Evolutionary conservation across 371 early-diverging fungal species (phyloP).

Genomic region (Lichtheimia ornata): DNA sequence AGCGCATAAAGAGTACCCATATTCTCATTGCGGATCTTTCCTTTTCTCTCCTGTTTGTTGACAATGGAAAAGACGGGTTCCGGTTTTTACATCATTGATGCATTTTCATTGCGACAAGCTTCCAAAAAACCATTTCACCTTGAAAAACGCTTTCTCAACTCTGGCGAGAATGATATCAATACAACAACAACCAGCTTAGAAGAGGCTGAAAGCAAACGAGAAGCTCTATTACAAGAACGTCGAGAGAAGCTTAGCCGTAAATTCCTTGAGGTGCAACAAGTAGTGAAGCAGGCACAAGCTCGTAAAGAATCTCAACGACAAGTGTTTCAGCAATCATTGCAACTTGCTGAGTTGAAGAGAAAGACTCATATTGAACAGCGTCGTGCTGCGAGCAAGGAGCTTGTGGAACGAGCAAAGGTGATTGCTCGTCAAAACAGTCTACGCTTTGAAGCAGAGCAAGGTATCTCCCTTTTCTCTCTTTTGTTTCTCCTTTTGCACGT

Average conservation of each 20-base stretch:
- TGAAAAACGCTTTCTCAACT: constrained; percentile 34
- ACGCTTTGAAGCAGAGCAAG: constrained; percentile 25
- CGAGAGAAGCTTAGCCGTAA: constrained; percentile 28
- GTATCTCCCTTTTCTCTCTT: constrained; percentile 10
- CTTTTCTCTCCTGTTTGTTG: constrained; percentile 7
- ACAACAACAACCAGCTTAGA: constrained; percentile 17
- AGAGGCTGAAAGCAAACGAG: constrained; percentile 34
- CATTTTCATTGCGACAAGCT: constrained; percentile 25
- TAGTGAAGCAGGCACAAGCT: constrained; percentile 30
- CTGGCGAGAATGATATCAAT: background rate
- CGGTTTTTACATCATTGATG: constrained; percentile 24
- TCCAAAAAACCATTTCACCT: constrained; percentile 38
- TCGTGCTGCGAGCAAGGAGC: constrained; percentile 35
- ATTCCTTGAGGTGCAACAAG: constrained; percentile 30
- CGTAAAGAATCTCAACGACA: constrained; percentile 25
- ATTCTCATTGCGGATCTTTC: constrained; percentile 1
- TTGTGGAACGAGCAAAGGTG: constrained; percentile 43
- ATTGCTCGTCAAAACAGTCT: constrained; percentile 35
- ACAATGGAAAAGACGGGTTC: constrained; percentile 21
- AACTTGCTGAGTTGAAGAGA: constrained; percentile 40
- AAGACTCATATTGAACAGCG: constrained; percentile 39
- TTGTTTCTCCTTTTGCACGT: background rate
- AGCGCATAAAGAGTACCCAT: constrained; percentile 1
- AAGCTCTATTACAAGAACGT: constrained; percentile 34
- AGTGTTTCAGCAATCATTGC: constrained; percentile 29